Evolutionary conservation across 495 filamentous ascomycete genomes (phyloP).

Genomic region (Daldinia bambusicola): DNA sequence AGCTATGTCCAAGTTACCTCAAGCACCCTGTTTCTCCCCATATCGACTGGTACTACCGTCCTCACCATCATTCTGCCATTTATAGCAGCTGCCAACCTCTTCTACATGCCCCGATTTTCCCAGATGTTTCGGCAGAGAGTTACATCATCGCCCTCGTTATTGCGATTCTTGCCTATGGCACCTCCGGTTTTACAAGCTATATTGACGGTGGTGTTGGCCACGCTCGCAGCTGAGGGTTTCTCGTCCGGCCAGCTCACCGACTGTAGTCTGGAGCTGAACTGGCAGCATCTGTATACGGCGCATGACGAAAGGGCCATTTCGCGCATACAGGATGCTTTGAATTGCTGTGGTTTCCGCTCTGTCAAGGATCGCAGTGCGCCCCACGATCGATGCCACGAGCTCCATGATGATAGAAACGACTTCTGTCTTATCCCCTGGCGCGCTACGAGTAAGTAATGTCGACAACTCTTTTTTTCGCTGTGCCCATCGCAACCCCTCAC

Average conservation of each 20-base stretch:
- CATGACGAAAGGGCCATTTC: conserved; percentile 64
- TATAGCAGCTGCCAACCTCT: conserved; percentile 57
- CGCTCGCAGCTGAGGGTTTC: conserved; percentile 65
- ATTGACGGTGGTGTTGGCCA: conserved; percentile 64
- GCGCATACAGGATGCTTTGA: conserved; percentile 69
- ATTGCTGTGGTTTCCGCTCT: conserved; percentile 71
- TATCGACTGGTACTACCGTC: conserved; percentile 58
- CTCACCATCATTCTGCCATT: conserved; percentile 64
- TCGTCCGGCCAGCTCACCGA: conserved; percentile 56
- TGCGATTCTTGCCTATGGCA: conserved; percentile 50
- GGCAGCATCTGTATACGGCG: conserved; percentile 60
- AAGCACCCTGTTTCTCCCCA: conserved; percentile 61
- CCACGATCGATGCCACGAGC: background rate
- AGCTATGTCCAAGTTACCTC: conserved; percentile 63
- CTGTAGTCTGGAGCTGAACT: conserved; percentile 64
- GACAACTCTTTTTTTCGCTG: background rate
- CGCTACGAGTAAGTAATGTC: conserved; percentile 17
- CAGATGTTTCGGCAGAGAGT: conserved; percentile 8
- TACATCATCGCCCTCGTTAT: conserved; percentile 41
- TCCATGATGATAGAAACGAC: conserved; percentile 16
- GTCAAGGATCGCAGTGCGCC: conserved; percentile 68
- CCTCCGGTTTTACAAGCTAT: conserved; percentile 57
- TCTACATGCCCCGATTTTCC: conserved; percentile 37
- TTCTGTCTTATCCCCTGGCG: conserved; percentile 44
- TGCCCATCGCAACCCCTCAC: background rate